Base-by-base conservation (phyloP, 495 filamentous ascomycete species). In the Podospora sp. region DNA sequence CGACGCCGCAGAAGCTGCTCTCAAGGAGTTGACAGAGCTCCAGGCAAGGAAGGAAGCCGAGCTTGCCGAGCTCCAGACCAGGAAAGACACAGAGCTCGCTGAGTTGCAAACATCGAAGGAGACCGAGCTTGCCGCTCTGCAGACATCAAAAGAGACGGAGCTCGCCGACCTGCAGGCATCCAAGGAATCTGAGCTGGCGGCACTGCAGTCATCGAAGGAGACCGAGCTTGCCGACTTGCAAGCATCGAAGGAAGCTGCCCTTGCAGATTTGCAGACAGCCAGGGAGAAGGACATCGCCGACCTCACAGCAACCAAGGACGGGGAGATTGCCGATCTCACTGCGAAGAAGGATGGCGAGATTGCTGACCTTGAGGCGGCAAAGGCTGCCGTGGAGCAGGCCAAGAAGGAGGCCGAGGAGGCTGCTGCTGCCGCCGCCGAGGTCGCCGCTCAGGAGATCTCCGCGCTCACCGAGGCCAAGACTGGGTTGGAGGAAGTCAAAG, bases 361-460 rank as follows among this genome's bases (percentile, higher is more conserved):
- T 22, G 65, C 66, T 5, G 69, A 62, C 6, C 69, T 73, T 5
- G 51, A 70, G 52, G 70, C 73, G 0, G 70, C 71, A 20, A 74
- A 74, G 59, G 65, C 69, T 0, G 69, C 60, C 0, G 65, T 76
- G 0, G 75, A 75, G 60, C 65, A 73, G 62, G 71, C 65, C 4
- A 76, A 76, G 69, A 65, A 63, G 56, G 29, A 33, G 0, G 68
- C 61, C 0, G 75, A 75, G 40, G 69, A 60, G 36, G 73, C 71
- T n/a, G 75, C 73, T 0, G 75, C 71, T 6, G 69, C 68, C 18
- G 75, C 75, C n/a, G 73, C 75, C 26, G 53, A 64, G 7, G 24
- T 62, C 6, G 75, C 75, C 6, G 69, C 69, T 2, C 65, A 65
- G 5, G 73, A 75, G 59, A 77, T 77, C 33, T 73, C 71, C 0